Conservation (phyloP, 371 early-diverging fungal genomes). For the Gilbertella persicaria region DNA sequence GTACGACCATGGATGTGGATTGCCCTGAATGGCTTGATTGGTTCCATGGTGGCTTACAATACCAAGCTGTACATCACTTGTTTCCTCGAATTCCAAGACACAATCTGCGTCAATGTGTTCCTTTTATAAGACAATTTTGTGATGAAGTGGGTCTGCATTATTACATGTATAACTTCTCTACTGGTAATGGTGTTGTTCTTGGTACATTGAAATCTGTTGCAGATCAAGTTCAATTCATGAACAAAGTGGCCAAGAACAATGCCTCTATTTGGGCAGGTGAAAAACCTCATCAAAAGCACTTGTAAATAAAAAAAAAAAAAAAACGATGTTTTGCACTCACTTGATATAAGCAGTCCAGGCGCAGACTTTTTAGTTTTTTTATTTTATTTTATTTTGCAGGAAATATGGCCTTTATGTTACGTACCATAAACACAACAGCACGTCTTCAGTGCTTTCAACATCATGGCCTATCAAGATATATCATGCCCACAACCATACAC, state of each 20-base stretch:
- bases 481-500: background rate
- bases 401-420: background rate
- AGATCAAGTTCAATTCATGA: slow-evolving; percentile 67
- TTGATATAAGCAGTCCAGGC: background rate
- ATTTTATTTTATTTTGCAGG: background rate
- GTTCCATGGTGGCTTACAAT: slow-evolving; percentile 97
- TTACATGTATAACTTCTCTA: slow-evolving; percentile 70
- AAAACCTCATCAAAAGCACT: slow-evolving; percentile 7
- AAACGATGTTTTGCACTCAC: too few relatives aligned
- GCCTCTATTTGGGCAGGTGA: slow-evolving; percentile 36
- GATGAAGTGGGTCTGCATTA: slow-evolving; percentile 67
- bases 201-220: slow-evolving; percentile 70
- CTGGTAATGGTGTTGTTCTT: slow-evolving; percentile 72
- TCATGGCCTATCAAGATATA: background rate
- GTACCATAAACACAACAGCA: background rate
- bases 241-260: slow-evolving; percentile 61
- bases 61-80: slow-evolving; percentile 95
- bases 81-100: slow-evolving; percentile 94
- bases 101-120: slow-evolving; percentile 74
- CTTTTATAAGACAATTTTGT: slow-evolving; percentile 78
- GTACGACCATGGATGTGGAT: slow-evolving; percentile 97
- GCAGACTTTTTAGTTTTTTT: background rate
- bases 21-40: slow-evolving; percentile 95
- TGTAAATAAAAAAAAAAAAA: too few relatives aligned
- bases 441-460: background rate